phyloP scores from a whole-genome alignment of 2,329 filamentous ascomycete species.

The Fusarium mundagurra region DNA sequence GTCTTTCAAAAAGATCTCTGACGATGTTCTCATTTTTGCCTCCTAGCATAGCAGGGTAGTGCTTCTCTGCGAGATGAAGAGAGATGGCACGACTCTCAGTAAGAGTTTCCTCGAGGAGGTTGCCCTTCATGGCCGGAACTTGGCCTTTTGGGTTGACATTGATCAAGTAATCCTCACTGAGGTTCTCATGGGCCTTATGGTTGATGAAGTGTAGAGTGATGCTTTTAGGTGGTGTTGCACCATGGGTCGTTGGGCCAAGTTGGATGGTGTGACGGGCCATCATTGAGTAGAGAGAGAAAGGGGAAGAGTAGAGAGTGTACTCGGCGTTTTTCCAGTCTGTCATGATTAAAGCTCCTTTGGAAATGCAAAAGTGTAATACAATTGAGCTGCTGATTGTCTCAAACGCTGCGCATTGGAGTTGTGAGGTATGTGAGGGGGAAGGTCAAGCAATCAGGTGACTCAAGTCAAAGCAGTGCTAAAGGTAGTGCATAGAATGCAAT shows the following conservation, averaged over 20 bases:
- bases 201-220: constrained; percentile 14
- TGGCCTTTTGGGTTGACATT: constrained; percentile 20
- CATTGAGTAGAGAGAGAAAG: constrained; percentile 26
- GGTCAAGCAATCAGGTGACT: background rate
- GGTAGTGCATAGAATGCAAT: too few relatives aligned
- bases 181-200: constrained; percentile 6
- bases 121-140: constrained; percentile 21
- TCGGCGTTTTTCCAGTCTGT: constrained; percentile 6
- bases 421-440: background rate
- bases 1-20: constrained; percentile 1
- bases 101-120: background rate
- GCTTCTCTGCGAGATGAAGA: constrained; percentile 20
- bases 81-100: constrained; percentile 20
- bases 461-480: background rate
- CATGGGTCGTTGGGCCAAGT: constrained; percentile 1
- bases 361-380: too few relatives aligned
- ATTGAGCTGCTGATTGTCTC: background rate
- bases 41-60: constrained; percentile 20
- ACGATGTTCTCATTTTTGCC: background rate
- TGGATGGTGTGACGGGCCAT: constrained; percentile 23
- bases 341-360: background rate
- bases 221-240: background rate
- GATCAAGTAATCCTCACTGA: constrained; percentile 3
- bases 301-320: constrained; percentile 23
- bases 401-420: background rate